Base-by-base conservation (phyloP, 2,329 filamentous ascomycete species). In the Hirsutella minnesotensis region DNA sequence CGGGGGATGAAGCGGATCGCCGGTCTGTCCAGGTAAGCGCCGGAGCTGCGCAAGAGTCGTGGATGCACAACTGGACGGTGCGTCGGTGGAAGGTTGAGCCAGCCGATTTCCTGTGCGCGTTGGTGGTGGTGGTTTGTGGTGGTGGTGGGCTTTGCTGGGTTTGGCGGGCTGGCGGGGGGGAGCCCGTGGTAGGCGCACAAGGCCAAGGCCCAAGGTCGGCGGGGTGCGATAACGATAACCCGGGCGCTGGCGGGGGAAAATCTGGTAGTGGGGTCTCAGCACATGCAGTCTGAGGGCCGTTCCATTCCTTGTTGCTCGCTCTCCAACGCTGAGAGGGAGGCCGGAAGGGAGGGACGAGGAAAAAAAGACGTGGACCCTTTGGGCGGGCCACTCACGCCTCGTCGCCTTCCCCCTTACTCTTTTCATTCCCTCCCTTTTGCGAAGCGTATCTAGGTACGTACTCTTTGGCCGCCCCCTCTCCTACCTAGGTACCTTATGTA, bases 151-250 rank as follows among this genome's bases (percentile, higher is more conserved):
- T 27, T 27, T 39, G 5, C 21, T 31, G 29, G 45, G 42, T 35
- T 40, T 48, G 46, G 46, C 44, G 46, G 44, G 24, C 24, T 27
- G 24, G 24, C 24, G 24, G 24, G 24, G 24, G 24, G 12, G 24
- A n/a, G n/a, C n/a, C 24, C 7, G 48, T 44, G 49, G 41, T 39
- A 37, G 30, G n/a, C 40, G 24, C 31, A 30, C 31, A 13, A 30
- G 31, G 41, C 45, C 46, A 46, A 18, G 21, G 48, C 47, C 42
- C 48, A 47, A 47, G 12, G 49, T 44, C 55, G 48, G 56, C 56
- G 59, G 58, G 54, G 50, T 56, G 60, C 59, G 59, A 64, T 62
- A 64, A 62, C 55, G 59, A 62, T 63, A 62, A 63, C 57, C 57
- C 58, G 57, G 49, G 12, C 13, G 29, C 10, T n/a, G 33, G n/a